Percentiles rank a stretch among this genome's conserved stretches.
These are phyloP conservation scores for Cephaloascus albidus DNA, from an alignment of 805 yeast species.

Conservation along the genomic window DNA sequence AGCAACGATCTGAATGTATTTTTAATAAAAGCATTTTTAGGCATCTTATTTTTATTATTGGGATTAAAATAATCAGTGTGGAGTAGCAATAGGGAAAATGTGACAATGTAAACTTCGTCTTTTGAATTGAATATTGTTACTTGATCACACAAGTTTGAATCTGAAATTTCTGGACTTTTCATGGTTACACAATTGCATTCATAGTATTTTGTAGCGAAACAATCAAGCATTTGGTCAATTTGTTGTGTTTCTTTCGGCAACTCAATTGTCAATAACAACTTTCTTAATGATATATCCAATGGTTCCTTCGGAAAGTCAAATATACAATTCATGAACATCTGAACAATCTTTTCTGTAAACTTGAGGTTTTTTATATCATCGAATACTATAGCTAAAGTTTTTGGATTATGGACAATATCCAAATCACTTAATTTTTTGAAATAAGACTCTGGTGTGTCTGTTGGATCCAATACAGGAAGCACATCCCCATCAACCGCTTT, in stretches of 20 bases:
- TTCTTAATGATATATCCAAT: slow-evolving; percentile 55
- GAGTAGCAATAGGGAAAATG: slow-evolving; percentile 58
- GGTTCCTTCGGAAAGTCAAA: slow-evolving; percentile 49
- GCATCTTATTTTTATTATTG: slow-evolving; percentile 60
- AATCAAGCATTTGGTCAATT: slow-evolving; percentile 57
- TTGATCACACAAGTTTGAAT: neutral
- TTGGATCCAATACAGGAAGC: neutral
- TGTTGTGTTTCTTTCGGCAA: slow-evolving; percentile 71
- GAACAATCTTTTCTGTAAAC: slow-evolving; percentile 4
- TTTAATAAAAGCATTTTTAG: slow-evolving; percentile 49
- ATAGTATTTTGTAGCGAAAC: slow-evolving; percentile 42
- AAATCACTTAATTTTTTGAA: neutral
- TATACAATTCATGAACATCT: slow-evolving; percentile 17
- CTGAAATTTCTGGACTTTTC: neutral
- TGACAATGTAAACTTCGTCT: slow-evolving; percentile 53
- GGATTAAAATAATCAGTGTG: slow-evolving; percentile 70
- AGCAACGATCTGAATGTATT: slow-evolving; percentile 27
- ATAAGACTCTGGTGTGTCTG: neutral
- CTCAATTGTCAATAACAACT: slow-evolving; percentile 45
- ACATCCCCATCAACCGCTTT: neutral
- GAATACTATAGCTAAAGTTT: neutral
- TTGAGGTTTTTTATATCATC: neutral
- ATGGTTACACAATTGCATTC: neutral
- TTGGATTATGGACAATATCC: neutral
- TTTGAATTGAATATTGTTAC: neutral